Conservation (phyloP, 805 yeast genomes). For the Yarrowia phangngaensis region DNA sequence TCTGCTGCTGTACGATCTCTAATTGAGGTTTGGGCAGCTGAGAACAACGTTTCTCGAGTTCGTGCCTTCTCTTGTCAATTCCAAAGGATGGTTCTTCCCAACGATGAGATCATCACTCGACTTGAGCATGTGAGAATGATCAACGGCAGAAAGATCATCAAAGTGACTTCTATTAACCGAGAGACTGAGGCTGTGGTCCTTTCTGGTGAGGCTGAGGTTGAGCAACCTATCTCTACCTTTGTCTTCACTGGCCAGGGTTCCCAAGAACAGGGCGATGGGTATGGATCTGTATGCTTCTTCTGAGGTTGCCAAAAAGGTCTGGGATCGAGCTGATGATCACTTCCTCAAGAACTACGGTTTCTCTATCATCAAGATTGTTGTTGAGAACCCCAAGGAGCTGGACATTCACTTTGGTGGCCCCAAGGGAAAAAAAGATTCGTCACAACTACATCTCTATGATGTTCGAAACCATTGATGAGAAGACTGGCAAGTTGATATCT, state of each 20-base stretch:
- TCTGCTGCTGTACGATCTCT: constrained; percentile 91
- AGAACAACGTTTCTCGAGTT: constrained; percentile 91
- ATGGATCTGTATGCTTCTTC: constrained; percentile 93
- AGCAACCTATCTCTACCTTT: constrained; percentile 94
- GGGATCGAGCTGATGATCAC: constrained; percentile 97
- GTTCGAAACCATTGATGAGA: constrained; percentile 87
- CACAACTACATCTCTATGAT: constrained; percentile 95
- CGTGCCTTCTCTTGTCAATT: constrained; percentile 88
- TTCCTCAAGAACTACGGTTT: constrained; percentile 93
- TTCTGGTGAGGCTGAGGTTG: constrained; percentile 96
- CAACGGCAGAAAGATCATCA: constrained; percentile 95
- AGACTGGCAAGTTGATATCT: constrained; percentile 68
- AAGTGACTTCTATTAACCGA: constrained; percentile 81
- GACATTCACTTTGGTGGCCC: constrained; percentile 98
- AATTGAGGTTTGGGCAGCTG: constrained; percentile 98
- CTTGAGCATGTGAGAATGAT: constrained; percentile 98
- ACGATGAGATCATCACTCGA: constrained; percentile 78
- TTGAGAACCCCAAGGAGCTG: constrained; percentile 90
- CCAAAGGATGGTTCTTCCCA: constrained; percentile 97
- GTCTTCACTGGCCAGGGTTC: constrained; percentile 99
- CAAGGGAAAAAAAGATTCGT: constrained; percentile 89
- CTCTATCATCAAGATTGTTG: constrained; percentile 93
- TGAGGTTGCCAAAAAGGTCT: constrained; percentile 87
- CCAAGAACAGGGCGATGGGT: constrained; percentile 99
- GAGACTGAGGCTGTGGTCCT: constrained; percentile 76